Evolutionary conservation across 768 basidiomycete species (phyloP), one percentile per base, ranked within the genome.

Genomic region (Tubosaeta brunneosetosa): DNA sequence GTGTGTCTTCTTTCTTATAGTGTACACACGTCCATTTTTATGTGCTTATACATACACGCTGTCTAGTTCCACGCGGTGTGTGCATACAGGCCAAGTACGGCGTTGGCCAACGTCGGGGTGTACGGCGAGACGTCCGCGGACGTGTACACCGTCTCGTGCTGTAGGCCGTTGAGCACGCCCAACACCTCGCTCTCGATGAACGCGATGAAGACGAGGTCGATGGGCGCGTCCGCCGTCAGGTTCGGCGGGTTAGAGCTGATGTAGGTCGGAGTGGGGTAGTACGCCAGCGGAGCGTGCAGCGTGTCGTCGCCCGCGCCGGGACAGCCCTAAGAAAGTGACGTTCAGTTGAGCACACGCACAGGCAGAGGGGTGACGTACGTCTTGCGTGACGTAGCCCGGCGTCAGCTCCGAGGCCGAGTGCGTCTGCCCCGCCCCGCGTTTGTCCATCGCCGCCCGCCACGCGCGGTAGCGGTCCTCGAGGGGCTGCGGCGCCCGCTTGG

Each of bases 201-300:
- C 65, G 84, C 74, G 44, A 85, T 74, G 65, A 91, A 92, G 32
- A 91, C 83, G 19, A 92, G 76, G 59, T 92, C 90, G 55, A 92
- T 74, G 0, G 71, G 71, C 0, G 80, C 74, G 49, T 76, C 72
- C 49, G 72, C 72, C 0, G 79, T 54, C 13, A 82, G 76, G 22
- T 71, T 63, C 3, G 86, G 84, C 3, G 79, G 64, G 26, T 73
- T 66, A 0, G 84, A 85, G 14, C 74, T 74, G 52, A 89, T 75
- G 62, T 83, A 90, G 60, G 77, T 74, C 0, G 85, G 86, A 3
- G 71, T 55, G 5, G 65, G 48, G 66, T 77, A 79, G 67, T 77
- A 80, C 4, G 85, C 77, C 47, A 87, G 64, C 3, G 88, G 81
- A 2, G 70, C 59, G 65, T 93, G 91, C 0, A 69, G 67, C 3